phyloP scores from a whole-genome alignment of 1,139 yeast genomes.

The Keqinozyma sinolaborantium region DNA sequence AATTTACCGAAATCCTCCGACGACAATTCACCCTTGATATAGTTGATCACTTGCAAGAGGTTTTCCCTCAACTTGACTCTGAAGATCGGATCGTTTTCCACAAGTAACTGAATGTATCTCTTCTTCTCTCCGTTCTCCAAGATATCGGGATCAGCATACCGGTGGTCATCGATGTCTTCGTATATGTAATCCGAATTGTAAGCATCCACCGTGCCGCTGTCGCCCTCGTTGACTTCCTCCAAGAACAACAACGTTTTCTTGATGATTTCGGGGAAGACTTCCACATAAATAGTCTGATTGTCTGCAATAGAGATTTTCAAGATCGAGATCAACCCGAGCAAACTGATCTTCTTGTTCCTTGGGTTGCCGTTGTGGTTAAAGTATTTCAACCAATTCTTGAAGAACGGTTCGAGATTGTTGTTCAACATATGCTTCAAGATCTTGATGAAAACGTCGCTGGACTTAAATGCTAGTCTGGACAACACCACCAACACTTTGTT shows the following conservation, averaged over 20 bases:
- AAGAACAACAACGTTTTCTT: conserved; percentile 56
- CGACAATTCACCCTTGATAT: conserved; percentile 17
- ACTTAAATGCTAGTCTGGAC: conserved; percentile 50
- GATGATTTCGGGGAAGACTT: conserved; percentile 32
- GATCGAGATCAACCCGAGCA: conserved; percentile 55
- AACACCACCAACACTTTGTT: conserved; percentile 52
- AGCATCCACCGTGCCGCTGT: conserved; percentile 57
- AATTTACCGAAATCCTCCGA: conserved; percentile 24
- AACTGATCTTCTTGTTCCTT: conserved; percentile 57
- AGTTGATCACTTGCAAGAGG: conserved; percentile 18
- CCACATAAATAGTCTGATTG: conserved; percentile 20
- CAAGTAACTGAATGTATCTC: conserved; percentile 46
- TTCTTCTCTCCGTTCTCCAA: conserved; percentile 56
- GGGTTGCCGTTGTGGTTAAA: conserved; percentile 63
- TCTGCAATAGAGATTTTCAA: conserved; percentile 21
- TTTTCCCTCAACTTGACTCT: conserved; percentile 37
- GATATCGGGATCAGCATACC: conserved; percentile 44
- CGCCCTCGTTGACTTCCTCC: conserved; percentile 70
- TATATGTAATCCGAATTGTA: conserved; percentile 57
- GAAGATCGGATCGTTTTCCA: conserved; percentile 56
- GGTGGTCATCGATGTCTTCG: conserved; percentile 49
- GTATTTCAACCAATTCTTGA: conserved; percentile 34
- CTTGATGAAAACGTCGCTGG: conserved; percentile 41
- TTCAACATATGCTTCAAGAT: conserved; percentile 29
- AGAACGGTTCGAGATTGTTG: conserved; percentile 14